phyloP scores from a whole-genome alignment of 306 rosid genomes.

The Astragalus membranaceus region DNA sequence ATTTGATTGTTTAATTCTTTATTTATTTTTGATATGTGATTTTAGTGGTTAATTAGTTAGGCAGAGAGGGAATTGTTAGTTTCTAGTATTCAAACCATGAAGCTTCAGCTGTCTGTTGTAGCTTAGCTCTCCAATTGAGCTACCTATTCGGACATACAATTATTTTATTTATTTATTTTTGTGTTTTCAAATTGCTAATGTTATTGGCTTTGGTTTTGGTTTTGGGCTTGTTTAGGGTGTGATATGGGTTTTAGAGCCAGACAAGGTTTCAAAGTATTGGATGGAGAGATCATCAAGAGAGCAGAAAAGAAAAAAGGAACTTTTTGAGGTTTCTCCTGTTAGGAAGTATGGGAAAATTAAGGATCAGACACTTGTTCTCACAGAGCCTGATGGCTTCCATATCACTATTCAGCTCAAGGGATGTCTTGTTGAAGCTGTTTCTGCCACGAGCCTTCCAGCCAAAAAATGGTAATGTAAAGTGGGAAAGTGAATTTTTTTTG shows the following conservation, averaged over 20 bases:
- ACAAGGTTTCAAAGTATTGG: conserved; percentile 42
- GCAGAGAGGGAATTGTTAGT: no score
- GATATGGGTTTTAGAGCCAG: conserved; percentile 77
- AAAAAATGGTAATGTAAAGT: conserved; percentile 67
- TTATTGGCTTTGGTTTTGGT: conserved; percentile 1
- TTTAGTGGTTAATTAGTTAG: no score
- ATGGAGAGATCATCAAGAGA: conserved; percentile 42
- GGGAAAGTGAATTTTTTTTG: conserved; percentile 1
- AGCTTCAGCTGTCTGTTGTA: no score
- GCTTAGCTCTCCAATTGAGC: no score
- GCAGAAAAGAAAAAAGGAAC: conserved; percentile 53
- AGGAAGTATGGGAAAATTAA: conserved; percentile 58
- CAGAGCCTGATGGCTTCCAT: conserved; percentile 50
- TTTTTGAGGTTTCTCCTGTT: conserved; percentile 58
- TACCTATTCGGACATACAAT: neutral
- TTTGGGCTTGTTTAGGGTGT: conserved; percentile 51
- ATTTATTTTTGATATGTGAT: no score
- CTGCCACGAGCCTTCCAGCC: conserved; percentile 56
- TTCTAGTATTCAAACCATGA: no score
- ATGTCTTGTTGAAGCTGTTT: conserved; percentile 69
- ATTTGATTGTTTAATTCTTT: no score
- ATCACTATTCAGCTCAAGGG: conserved; percentile 49
- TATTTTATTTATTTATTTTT: neutral
- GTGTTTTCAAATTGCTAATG: conserved; percentile 10
- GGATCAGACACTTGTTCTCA: conserved; percentile 41